Conservation (phyloP, 257 asterid species). For the Handroanthus guayacan region DNA sequence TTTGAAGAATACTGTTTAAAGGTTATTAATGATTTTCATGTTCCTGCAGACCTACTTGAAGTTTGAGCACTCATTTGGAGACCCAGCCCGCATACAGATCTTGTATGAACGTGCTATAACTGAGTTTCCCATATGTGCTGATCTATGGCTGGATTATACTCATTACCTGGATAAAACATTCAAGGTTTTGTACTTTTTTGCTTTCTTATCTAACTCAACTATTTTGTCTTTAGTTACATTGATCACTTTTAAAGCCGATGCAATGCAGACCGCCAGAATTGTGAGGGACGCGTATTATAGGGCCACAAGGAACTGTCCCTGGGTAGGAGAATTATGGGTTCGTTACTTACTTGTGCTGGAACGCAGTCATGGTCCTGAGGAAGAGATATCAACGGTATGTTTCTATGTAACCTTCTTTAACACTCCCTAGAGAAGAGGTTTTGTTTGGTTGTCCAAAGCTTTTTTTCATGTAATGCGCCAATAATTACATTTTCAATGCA, state of each 20-base stretch:
- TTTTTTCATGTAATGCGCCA: neutral
- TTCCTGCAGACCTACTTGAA: conserved; percentile 76
- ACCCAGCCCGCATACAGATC: conserved; percentile 94
- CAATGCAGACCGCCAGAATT: conserved; percentile 74
- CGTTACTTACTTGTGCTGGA: conserved; percentile 79
- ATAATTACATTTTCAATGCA: conserved; percentile 10
- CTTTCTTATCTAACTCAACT: conserved; percentile 12
- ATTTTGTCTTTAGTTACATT: conserved; percentile 30
- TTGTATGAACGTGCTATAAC: conserved; percentile 91
- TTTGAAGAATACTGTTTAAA: conserved; percentile 11
- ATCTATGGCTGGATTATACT: conserved; percentile 85
- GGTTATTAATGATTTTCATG: conserved; percentile 31
- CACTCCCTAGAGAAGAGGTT: conserved; percentile 19
- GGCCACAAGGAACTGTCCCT: conserved; percentile 96
- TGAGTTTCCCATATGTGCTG: conserved; percentile 76
- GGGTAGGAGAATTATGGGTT: conserved; percentile 95
- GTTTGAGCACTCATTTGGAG: conserved; percentile 92
- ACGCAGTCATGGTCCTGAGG: conserved; percentile 81
- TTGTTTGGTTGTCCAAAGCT: conserved; percentile 22
- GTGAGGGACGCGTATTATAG: conserved; percentile 80
- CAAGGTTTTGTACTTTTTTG: conserved; percentile 62
- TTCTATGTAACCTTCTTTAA: conserved; percentile 24
- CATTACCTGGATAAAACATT: conserved; percentile 86
- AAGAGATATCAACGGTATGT: conserved; percentile 75
- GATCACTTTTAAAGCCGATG: conserved; percentile 32